Evolutionary conservation across 768 basidiomycete species (phyloP), one percentile per base, ranked within the genome.

Genomic region (Xerocomellus intermedius): DNA sequence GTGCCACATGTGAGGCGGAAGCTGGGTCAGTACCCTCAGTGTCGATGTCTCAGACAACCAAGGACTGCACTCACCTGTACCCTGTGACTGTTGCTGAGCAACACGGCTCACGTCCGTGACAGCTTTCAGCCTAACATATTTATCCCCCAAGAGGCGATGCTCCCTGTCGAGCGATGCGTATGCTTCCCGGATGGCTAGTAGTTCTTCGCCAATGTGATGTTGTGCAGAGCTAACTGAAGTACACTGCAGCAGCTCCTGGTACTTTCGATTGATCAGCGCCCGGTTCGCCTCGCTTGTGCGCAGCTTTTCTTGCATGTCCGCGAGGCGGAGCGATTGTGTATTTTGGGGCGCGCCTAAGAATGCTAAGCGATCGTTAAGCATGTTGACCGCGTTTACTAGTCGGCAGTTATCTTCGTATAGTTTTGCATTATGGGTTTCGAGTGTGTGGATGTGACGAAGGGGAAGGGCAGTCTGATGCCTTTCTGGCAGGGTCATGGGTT

Each of bases 401-500:
- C 54, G 64, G 39, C 55, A 60, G 53, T 79, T 79, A 56, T 79
- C 77, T 32, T 71, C 58, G 50, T 68, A 77, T 37, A 79, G 54
- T 52, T 66, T 73, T 49, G 61, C 38, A 39, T 74, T 74, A 8
- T 72, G 64, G 8, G 21, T 3, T 53, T 73, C 56, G 17, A 73
- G 55, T 1, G 59, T 46, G 30, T 68, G 68, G 32, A 82, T 46
- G 33, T 66, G 75, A 43, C 70, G 72, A 5, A 72, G 50, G 54
- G 57, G 72, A 5, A 72, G 50, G 54, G 57, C 38, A 14, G 32
- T n/a, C 22, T 64, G 59, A 48, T 61, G 43, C 8, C 35, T 58
- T 17, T 73, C 68, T 17, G 42, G 45, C 10, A 81, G 71, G 7
- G 74, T 71, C 19, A 79, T 75, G 57, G 70, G 72, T 56, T 81